These are phyloP conservation scores for Torulaspora globosa DNA, from an alignment of 1,139 yeast genomes.

Conservation along the genomic window DNA sequence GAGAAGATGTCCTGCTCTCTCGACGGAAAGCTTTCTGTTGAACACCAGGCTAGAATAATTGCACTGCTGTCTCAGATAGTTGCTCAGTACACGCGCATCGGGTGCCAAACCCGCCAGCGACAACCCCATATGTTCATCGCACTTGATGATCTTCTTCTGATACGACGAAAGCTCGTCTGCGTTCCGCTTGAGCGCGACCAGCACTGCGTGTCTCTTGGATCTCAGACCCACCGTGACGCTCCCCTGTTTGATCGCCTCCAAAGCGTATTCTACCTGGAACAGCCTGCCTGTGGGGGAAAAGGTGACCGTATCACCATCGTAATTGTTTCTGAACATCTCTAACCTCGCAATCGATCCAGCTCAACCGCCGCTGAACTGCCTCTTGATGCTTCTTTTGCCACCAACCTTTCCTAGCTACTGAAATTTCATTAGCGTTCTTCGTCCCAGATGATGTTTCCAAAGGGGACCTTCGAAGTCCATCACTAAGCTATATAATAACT, in stretches of 20 bases:
- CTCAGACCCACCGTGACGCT: conserved; percentile 94
- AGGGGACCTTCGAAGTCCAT: not conserved
- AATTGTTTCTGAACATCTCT: conserved; percentile 82
- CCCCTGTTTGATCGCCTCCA: conserved; percentile 97
- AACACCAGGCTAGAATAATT: conserved; percentile 81
- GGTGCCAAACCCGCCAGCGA: conserved; percentile 98
- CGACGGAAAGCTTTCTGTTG: conserved; percentile 82
- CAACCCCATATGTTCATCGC: conserved; percentile 90
- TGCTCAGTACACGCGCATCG: conserved; percentile 90
- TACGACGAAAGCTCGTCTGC: conserved; percentile 97
- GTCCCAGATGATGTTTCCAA: not conserved
- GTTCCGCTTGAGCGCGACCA: conserved; percentile 90
- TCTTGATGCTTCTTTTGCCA: not conserved
- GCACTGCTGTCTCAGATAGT: conserved; percentile 85
- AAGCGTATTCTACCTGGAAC: conserved; percentile 91
- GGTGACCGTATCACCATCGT: conserved; percentile 96
- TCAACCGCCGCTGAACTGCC: not conserved
- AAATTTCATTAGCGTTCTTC: not conserved
- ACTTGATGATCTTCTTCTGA: conserved; percentile 86
- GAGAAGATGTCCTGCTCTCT: conserved; percentile 77
- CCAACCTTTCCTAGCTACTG: not conserved
- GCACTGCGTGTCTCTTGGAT: conserved; percentile 79
- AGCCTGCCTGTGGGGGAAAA: conserved; percentile 96
- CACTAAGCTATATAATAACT: not conserved
- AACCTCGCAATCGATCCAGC: not conserved